phyloP scores from a whole-genome alignment of 2,329 filamentous ascomycete species.

The Trichoderma citrinoviride region DNA sequence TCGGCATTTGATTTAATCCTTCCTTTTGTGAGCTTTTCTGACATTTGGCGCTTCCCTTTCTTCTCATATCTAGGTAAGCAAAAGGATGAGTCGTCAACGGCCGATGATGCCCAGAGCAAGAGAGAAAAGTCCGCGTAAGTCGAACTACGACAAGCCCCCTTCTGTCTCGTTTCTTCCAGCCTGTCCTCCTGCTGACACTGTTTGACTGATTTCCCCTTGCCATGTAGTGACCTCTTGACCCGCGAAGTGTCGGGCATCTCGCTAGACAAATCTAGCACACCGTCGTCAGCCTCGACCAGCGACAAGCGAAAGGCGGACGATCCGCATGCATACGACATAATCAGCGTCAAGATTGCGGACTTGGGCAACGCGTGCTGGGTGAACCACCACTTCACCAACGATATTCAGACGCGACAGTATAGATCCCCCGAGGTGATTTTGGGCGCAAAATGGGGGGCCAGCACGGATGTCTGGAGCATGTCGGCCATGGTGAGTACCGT shows the following conservation, averaged over 20 bases:
- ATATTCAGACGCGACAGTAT: conserved; percentile 97
- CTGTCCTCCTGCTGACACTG: neutral
- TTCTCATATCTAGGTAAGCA: conserved; percentile 32
- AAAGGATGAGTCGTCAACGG: conserved; percentile 48
- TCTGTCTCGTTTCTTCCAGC: neutral
- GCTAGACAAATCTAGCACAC: conserved; percentile 66
- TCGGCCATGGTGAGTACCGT: conserved; percentile 78
- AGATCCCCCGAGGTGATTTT: conserved; percentile 95
- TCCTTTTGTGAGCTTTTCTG: neutral
- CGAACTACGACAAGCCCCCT: neutral
- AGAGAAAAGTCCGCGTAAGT: conserved; percentile 91
- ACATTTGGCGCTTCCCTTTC: conserved; percentile 18
- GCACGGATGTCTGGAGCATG: conserved; percentile 99
- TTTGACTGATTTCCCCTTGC: neutral
- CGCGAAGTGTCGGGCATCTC: conserved; percentile 94
- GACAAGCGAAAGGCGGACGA: conserved; percentile 65
- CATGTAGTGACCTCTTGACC: conserved; percentile 74
- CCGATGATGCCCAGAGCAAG: conserved; percentile 70
- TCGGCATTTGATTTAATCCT: neutral
- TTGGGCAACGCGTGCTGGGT: conserved; percentile 98
- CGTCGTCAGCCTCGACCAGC: conserved; percentile 48
- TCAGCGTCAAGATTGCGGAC: conserved; percentile 98
- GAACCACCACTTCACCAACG: conserved; percentile 97
- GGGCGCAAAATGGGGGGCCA: conserved; percentile 97
- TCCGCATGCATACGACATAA: conserved; percentile 62